These are phyloP conservation scores for Kurtzmaniella natalensis DNA, from an alignment of 1,139 yeast species.

Conservation along the genomic window DNA sequence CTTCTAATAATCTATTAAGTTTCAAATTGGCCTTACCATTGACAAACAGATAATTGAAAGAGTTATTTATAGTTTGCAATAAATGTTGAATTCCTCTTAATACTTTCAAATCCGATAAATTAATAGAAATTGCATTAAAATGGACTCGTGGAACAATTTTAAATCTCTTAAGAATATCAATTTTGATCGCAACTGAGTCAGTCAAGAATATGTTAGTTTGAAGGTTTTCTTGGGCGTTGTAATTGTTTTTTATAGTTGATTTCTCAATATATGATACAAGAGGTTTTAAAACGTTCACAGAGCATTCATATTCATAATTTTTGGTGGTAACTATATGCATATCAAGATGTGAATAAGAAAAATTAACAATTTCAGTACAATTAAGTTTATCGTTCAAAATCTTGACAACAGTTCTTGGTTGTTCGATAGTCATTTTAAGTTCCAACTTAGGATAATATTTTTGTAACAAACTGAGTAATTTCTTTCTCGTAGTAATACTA, in stretches of 20 bases:
- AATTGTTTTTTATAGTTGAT: conserved; percentile 5
- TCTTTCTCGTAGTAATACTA: conserved; percentile 13
- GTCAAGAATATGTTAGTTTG: conserved; percentile 18
- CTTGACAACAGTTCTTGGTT: conserved; percentile 38
- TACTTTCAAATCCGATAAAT: conserved; percentile 28
- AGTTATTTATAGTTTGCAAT: conserved; percentile 22
- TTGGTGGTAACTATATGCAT: conserved; percentile 33
- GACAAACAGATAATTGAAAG: conserved; percentile 24
- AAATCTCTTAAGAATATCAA: conserved; percentile 29
- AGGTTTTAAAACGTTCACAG: conserved; percentile 34
- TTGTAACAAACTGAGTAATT: conserved; percentile 24
- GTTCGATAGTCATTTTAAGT: conserved; percentile 38
- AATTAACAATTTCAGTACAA: conserved; percentile 26
- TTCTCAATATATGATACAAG: conserved; percentile 28
- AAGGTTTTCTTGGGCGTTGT: conserved; percentile 4
- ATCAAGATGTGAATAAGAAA: conserved; percentile 36
- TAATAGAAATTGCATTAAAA: conserved; percentile 5
- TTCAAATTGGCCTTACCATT: conserved; percentile 27
- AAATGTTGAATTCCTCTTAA: conserved; percentile 30
- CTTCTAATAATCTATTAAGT: conserved; percentile 16
- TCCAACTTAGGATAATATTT: conserved; percentile 43
- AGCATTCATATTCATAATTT: conserved; percentile 32
- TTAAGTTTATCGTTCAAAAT: conserved; percentile 16
- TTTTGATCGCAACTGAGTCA: conserved; percentile 19
- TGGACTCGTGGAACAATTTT: conserved; percentile 18